These are phyloP conservation scores for Pseudocercospora fuligena DNA, from an alignment of 2,329 filamentous ascomycete species.

Conservation along the genomic window DNA sequence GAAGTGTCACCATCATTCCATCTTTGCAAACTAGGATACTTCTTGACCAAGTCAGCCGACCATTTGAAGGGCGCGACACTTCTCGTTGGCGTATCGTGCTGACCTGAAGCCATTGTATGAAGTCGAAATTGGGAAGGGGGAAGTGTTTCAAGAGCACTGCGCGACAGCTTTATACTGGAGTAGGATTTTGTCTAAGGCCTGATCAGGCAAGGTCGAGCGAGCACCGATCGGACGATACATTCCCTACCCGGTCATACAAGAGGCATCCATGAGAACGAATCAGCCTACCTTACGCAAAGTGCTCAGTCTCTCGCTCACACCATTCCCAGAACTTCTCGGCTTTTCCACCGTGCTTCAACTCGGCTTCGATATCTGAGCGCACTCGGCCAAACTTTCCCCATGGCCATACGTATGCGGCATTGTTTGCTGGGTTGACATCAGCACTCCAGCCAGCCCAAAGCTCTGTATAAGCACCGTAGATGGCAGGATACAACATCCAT, in stretches of 20 bases:
- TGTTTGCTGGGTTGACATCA: conserved; percentile 36
- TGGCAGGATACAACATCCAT: conserved; percentile 31
- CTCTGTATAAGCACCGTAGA: conserved; percentile 42
- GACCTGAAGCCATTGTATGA: not conserved
- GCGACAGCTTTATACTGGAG: not conserved
- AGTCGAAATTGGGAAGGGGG: not conserved
- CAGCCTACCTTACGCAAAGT: not conserved
- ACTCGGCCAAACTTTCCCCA: conserved; percentile 41
- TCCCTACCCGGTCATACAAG: not conserved
- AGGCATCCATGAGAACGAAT: no score
- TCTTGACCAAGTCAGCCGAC: not conserved
- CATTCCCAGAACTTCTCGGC: conserved; percentile 47
- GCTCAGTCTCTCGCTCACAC: conserved; percentile 40
- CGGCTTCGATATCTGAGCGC: conserved; percentile 38
- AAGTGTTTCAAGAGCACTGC: not conserved
- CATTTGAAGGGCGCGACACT: not conserved
- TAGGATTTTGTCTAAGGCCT: not conserved
- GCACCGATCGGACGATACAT: not conserved
- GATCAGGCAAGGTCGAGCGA: not conserved
- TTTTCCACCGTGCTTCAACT: conserved; percentile 38
- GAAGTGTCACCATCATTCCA: conserved; percentile 10
- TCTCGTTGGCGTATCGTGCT: not conserved
- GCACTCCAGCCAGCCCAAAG: conserved; percentile 38
- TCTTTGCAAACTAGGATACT: conserved; percentile 9
- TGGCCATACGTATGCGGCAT: conserved; percentile 39